Evolutionary conservation across 805 yeast genomes (phyloP).

Genomic region (Lipomyces sp.): DNA sequence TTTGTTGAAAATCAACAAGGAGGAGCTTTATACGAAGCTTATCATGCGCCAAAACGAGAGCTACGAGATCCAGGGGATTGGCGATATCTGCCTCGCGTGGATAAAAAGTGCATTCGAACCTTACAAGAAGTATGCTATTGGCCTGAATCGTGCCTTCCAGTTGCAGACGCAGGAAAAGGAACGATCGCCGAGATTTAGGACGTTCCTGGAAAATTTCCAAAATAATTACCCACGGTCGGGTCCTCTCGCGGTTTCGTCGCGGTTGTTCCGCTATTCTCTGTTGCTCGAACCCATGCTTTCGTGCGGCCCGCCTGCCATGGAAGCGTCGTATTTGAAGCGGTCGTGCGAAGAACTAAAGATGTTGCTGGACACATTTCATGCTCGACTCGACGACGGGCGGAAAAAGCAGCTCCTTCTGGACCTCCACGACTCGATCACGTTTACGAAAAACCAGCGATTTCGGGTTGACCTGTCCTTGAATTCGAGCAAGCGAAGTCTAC

Average conservation of each 20-base stretch:
- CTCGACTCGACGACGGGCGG: constrained; percentile 58
- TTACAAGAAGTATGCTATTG: constrained; percentile 57
- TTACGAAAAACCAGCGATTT: constrained; percentile 46
- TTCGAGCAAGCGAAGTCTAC: constrained; percentile 43
- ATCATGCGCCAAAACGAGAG: constrained; percentile 57
- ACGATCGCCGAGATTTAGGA: constrained; percentile 46
- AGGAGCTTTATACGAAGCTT: constrained; percentile 55
- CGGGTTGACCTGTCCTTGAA: constrained; percentile 13
- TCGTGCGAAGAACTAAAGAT: constrained; percentile 55
- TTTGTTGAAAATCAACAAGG: constrained; percentile 54
- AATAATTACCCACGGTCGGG: constrained; percentile 5
- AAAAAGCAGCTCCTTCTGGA: constrained; percentile 53
- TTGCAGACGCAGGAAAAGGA: constrained; percentile 45
- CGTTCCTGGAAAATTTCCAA: constrained; percentile 46
- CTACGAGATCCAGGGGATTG: constrained; percentile 60
- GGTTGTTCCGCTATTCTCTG: constrained; percentile 57
- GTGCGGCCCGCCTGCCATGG: constrained; percentile 50
- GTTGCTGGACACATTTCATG: constrained; percentile 59
- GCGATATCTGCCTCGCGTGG: constrained; percentile 65
- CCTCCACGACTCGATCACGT: constrained; percentile 52
- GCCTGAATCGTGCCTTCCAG: constrained; percentile 39
- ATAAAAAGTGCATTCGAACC: constrained; percentile 52
- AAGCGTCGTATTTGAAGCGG: constrained; percentile 48
- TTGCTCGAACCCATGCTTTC: constrained; percentile 59
- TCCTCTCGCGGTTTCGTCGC: constrained; percentile 38